These are phyloP conservation scores for Pichia membranifaciens DNA, from an alignment of 805 yeast genomes.

Conservation along the genomic window DNA sequence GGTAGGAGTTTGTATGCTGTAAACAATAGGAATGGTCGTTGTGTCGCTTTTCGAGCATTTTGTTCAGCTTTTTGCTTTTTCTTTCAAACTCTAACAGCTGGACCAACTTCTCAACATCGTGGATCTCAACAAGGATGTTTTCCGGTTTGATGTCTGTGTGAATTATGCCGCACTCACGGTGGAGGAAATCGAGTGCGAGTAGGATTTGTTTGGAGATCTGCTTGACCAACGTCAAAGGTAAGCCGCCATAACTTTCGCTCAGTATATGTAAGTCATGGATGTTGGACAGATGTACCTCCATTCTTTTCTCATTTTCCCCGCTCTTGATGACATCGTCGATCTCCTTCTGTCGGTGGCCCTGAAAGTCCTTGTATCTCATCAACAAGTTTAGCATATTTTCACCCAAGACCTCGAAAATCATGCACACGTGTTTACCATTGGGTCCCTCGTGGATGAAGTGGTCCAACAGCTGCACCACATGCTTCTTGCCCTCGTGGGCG, in stretches of 20 bases:
- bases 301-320: constrained; percentile 5
- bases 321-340: constrained; percentile 11
- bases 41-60: constrained; percentile 21
- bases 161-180: constrained; percentile 55
- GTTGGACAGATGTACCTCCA: constrained; percentile 19
- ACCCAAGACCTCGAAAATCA: constrained; percentile 63
- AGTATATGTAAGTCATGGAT: constrained; percentile 31
- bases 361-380: constrained; percentile 40
- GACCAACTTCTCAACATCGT: constrained; percentile 48
- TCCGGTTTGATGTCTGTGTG: constrained; percentile 78
- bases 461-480: constrained; percentile 49
- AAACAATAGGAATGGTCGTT: constrained; percentile 12
- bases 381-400: constrained; percentile 50
- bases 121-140: constrained; percentile 52
- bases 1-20: neutral
- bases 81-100: constrained; percentile 36
- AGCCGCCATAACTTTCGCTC: constrained; percentile 43
- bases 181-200: constrained; percentile 52
- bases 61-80: constrained; percentile 20
- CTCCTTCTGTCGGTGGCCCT: constrained; percentile 27
- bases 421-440: constrained; percentile 57
- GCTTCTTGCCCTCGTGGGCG: constrained; percentile 45
- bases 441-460: constrained; percentile 55
- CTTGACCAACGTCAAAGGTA: constrained; percentile 49
- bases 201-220: constrained; percentile 53